Percentiles rank a stretch among this genome's conserved stretches.
These are phyloP conservation scores for Emmonsiellopsis sp. DNA, from an alignment of 2,329 filamentous ascomycete genomes.

Conservation along the genomic window DNA sequence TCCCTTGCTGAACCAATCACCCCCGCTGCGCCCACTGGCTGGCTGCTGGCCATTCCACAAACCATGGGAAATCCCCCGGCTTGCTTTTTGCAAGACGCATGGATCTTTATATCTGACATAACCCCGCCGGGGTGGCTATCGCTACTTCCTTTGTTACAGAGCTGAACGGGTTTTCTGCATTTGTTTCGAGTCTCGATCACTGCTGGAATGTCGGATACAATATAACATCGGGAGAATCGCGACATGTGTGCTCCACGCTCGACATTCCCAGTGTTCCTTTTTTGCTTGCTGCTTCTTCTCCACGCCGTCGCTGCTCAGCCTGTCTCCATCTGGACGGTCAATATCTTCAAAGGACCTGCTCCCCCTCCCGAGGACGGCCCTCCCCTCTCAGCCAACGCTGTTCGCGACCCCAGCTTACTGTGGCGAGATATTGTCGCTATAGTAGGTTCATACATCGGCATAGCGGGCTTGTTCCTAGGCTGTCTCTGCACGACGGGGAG, in stretches of 20 bases:
- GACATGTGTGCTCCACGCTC: constrained; percentile 4
- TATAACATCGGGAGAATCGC: neutral
- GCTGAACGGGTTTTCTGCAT: neutral
- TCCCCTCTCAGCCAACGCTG: constrained; percentile 48
- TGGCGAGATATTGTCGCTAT: constrained; percentile 78
- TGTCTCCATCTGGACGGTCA: constrained; percentile 19
- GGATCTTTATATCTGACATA: constrained; percentile 1
- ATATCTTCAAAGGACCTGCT: constrained; percentile 48
- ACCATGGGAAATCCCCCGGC: neutral
- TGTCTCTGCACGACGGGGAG: constrained; percentile 54
- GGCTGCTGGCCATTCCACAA: neutral
- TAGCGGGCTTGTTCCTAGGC: constrained; percentile 63
- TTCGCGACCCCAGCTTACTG: constrained; percentile 56
- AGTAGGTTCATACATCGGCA: constrained; percentile 71
- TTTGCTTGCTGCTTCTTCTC: neutral
- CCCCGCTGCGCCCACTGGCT: neutral
- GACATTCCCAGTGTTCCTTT: neutral
- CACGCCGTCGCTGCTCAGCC: neutral
- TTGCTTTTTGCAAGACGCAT: neutral
- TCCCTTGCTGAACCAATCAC: neutral
- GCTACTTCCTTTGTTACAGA: neutral
- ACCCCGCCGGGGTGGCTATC: neutral
- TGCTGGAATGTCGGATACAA: neutral
- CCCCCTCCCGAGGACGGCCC: constrained; percentile 54
- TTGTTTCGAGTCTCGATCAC: neutral